These are phyloP conservation scores for Dryas alaskensis DNA, from an alignment of 306 rosid genomes.

Conservation along the genomic window DNA sequence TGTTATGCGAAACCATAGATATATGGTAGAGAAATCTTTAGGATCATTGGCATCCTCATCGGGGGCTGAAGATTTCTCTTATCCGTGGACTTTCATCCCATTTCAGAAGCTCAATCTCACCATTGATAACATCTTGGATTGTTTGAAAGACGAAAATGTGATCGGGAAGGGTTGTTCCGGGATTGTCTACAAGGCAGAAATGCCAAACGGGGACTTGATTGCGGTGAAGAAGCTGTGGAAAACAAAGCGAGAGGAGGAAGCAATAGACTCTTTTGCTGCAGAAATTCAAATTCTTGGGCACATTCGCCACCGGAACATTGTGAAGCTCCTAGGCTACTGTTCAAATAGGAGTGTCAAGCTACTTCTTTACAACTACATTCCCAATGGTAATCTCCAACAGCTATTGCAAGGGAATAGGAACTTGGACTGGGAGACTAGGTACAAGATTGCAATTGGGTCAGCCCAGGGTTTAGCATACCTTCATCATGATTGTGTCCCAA, in stretches of 20 bases:
- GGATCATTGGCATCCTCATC: slow-evolving; percentile 39
- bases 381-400: slow-evolving; percentile 88
- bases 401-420: slow-evolving; percentile 76
- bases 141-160: slow-evolving; percentile 86
- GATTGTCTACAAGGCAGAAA: slow-evolving; percentile 76
- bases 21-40: slow-evolving; percentile 49
- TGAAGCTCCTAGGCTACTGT: slow-evolving; percentile 86
- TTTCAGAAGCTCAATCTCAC: slow-evolving; percentile 85
- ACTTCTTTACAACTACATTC: slow-evolving; percentile 85
- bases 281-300: slow-evolving; percentile 97
- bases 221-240: slow-evolving; percentile 98
- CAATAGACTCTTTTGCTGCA: slow-evolving; percentile 79
- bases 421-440: slow-evolving; percentile 92
- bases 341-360: slow-evolving; percentile 88
- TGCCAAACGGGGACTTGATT: slow-evolving; percentile 71
- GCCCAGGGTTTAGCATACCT: slow-evolving; percentile 95
- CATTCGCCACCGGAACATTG: slow-evolving; percentile 92
- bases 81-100: slow-evolving; percentile 98
- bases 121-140: slow-evolving; percentile 74
- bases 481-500: slow-evolving; percentile 92
- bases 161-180: slow-evolving; percentile 95
- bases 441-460: slow-evolving; percentile 92
- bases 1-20: slow-evolving; percentile 50
- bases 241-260: slow-evolving; percentile 80
- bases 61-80: slow-evolving; percentile 92